phyloP scores from a whole-genome alignment of 2,329 filamentous ascomycete species.

The Scopulariopsis brevicaulis region DNA sequence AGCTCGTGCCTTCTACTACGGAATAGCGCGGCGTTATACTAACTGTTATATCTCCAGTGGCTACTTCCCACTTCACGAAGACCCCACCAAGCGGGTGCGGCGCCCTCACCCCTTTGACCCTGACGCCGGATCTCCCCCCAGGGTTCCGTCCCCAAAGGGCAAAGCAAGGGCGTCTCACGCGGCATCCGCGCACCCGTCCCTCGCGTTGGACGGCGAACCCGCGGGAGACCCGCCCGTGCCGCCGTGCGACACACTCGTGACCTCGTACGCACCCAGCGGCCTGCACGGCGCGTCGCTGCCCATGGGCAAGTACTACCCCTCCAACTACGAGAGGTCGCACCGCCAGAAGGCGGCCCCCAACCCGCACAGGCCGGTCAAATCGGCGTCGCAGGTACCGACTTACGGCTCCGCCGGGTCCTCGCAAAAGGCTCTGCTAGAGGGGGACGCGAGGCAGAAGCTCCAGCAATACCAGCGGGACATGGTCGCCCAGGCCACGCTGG shows the following conservation, averaged over 20 bases:
- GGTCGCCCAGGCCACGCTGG: conserved; percentile 43
- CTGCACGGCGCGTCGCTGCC: conserved; percentile 35
- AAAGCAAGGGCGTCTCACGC: neutral
- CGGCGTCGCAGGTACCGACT: conserved; percentile 20
- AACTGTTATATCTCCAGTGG: conserved; percentile 25
- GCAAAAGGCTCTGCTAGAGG: conserved; percentile 9
- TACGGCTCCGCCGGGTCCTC: neutral
- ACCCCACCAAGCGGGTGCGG: conserved; percentile 32
- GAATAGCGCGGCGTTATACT: neutral
- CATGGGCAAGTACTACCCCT: conserved; percentile 52
- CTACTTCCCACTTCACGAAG: conserved; percentile 51
- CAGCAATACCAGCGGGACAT: conserved; percentile 51
- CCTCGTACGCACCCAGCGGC: conserved; percentile 39
- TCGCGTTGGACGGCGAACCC: neutral
- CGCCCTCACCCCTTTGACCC: conserved; percentile 38
- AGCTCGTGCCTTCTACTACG: conserved; percentile 7
- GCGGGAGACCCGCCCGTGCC: neutral
- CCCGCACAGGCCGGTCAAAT: conserved; percentile 16
- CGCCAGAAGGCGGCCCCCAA: conserved; percentile 9
- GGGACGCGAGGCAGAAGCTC: conserved; percentile 37
- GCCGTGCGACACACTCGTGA: conserved; percentile 12
- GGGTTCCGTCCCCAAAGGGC: neutral
- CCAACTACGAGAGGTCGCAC: conserved; percentile 41
- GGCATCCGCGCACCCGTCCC: neutral
- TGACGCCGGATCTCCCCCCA: neutral